Evolutionary conservation across 2,329 filamentous ascomycete species (phyloP).

Genomic region (Hymenoscyphus linearis): DNA sequence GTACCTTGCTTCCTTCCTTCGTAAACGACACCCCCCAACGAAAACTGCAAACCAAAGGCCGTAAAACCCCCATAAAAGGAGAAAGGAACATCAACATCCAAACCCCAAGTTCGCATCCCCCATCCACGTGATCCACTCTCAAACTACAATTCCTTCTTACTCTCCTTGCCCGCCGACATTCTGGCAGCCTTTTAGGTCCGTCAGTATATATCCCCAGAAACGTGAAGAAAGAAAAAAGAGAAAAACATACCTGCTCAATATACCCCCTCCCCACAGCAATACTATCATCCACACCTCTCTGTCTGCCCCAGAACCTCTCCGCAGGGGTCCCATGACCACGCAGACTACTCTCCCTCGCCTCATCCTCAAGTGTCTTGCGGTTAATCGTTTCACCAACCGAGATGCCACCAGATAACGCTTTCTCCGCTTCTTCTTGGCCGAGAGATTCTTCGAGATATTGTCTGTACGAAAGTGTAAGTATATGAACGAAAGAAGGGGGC

Average conservation of each 20-base stretch:
- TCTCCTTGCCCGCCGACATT: conserved; percentile 3
- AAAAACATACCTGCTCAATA: conserved; percentile 41
- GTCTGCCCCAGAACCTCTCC: conserved; percentile 59
- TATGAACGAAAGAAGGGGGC: background rate
- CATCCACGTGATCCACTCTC: background rate
- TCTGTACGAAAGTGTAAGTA: conserved; percentile 15
- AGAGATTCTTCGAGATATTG: conserved; percentile 62
- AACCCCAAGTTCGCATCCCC: no score
- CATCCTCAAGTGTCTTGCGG: conserved; percentile 58
- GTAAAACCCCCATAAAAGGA: no score
- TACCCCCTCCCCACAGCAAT: conserved; percentile 50
- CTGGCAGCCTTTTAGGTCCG: background rate
- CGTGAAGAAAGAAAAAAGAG: background rate
- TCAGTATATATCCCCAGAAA: background rate
- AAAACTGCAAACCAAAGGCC: no score
- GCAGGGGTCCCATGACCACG: conserved; percentile 46
- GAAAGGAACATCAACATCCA: no score
- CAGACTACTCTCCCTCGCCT: conserved; percentile 47
- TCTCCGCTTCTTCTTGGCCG: conserved; percentile 49
- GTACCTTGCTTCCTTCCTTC: no score
- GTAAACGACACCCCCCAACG: no score
- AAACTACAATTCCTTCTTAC: conserved; percentile 10
- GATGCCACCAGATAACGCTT: conserved; percentile 42
- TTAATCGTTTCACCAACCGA: conserved; percentile 58
- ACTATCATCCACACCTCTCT: conserved; percentile 52